A percentile compares a stretch with the other conserved stretches of the same genome.
Conservation (phyloP, 139 green algal genomes). For the Haematococcus sp. region DNA sequence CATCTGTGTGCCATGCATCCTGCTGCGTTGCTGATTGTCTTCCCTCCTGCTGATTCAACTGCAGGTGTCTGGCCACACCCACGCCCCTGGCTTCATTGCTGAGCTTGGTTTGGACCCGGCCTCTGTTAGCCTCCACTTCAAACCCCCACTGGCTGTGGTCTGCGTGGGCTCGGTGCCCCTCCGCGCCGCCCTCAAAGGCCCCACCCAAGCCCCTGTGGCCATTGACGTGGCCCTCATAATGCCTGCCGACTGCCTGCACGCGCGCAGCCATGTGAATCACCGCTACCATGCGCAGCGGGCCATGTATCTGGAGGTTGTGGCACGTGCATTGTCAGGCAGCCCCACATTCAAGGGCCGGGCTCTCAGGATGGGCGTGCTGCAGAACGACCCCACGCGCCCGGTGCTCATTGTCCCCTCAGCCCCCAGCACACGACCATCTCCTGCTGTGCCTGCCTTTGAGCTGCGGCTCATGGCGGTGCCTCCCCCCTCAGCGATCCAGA, state of each 20-base stretch:
- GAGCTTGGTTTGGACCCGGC: background rate
- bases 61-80: background rate
- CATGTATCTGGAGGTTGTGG: constrained; percentile 59
- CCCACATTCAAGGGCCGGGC: constrained; percentile 13
- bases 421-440: background rate
- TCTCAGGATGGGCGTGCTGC: constrained; percentile 32
- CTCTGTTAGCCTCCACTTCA: constrained; percentile 25
- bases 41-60: background rate
- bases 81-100: background rate
- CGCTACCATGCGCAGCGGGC: constrained; percentile 68
- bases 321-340: constrained; percentile 7
- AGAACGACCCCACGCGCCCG: constrained; percentile 52
- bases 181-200: constrained; percentile 6
- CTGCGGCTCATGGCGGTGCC: constrained; percentile 43
- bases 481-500: constrained; percentile 34
- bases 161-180: constrained; percentile 39
- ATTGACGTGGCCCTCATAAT: constrained; percentile 71
- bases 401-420: constrained; percentile 42
- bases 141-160: constrained; percentile 24
- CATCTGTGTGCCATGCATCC: too few relatives aligned
- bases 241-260: constrained; percentile 55
- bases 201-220: background rate
- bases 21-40: too few relatives aligned
- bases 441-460: constrained; percentile 11
- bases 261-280: constrained; percentile 77